These are phyloP conservation scores for Aspergillus spinulosporus DNA, from an alignment of 2,329 filamentous ascomycete genomes.

Conservation along the genomic window DNA sequence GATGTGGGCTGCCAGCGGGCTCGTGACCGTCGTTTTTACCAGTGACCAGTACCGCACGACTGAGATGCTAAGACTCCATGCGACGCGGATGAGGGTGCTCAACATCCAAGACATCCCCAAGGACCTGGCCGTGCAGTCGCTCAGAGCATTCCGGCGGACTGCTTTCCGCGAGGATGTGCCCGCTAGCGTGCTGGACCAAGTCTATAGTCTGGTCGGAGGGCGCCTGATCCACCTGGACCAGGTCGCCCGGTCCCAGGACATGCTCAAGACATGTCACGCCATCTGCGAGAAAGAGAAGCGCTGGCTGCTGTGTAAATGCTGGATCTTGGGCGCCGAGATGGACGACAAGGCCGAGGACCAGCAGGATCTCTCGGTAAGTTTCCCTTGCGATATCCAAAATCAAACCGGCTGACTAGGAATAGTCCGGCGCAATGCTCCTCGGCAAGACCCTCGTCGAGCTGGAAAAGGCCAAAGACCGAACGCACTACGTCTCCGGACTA, in stretches of 20 bases:
- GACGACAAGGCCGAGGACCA: slow-evolving; percentile 99
- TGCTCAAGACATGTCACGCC: slow-evolving; percentile 74
- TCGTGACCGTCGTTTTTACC: slow-evolving; percentile 91
- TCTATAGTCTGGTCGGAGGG: slow-evolving; percentile 86
- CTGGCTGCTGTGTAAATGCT: slow-evolving; percentile 78
- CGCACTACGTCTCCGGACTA: slow-evolving; percentile 66
- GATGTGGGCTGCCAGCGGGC: slow-evolving; percentile 88
- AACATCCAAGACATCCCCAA: slow-evolving; percentile 82
- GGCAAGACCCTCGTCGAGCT: slow-evolving; percentile 86
- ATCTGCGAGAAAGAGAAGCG: slow-evolving; percentile 72
- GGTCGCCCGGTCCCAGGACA: slow-evolving; percentile 79
- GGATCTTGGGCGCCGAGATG: slow-evolving; percentile 75
- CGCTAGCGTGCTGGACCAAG: slow-evolving; percentile 63
- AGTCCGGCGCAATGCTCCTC: slow-evolving; percentile 90
- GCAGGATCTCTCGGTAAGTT: slow-evolving; percentile 83
- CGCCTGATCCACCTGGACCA: slow-evolving; percentile 83
- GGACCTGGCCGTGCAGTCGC: slow-evolving; percentile 70
- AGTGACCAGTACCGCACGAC: slow-evolving; percentile 99
- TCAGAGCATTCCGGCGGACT: slow-evolving; percentile 73
- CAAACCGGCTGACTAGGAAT: slow-evolving; percentile 15
- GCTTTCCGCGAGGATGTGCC: slow-evolving; percentile 66
- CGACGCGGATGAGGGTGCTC: slow-evolving; percentile 91
- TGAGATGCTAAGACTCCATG: slow-evolving; percentile 86
- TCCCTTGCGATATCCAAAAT: neutral
- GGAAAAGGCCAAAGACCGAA: slow-evolving; percentile 60